Percentiles rank a stretch among this genome's conserved stretches.
phyloP scores from a whole-genome alignment of 257 asterid species.

The Nicotiana obtusifolia region DNA sequence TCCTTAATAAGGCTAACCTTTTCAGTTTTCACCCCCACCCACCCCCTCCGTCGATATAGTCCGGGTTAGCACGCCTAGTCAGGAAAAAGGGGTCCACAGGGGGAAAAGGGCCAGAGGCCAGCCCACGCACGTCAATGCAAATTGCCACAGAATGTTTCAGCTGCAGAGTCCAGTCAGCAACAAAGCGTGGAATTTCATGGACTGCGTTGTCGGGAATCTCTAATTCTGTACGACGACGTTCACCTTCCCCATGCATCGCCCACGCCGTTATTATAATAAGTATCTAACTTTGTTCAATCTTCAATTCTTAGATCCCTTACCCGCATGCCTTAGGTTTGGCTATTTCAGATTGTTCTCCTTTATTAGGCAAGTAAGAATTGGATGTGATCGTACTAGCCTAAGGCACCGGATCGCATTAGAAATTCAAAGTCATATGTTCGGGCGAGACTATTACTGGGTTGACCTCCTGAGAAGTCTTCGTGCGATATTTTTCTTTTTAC shows the following conservation, averaged over 20 bases:
- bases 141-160: not conserved
- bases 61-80: conserved; percentile 21
- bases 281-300: not conserved
- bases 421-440: no score
- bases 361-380: no score
- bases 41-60: no score
- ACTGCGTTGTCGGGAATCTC: conserved; percentile 31
- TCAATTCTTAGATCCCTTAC: not conserved
- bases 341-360: no score
- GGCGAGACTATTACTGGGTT: no score
- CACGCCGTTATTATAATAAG: not conserved
- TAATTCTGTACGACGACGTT: conserved; percentile 4
- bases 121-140: conserved; percentile 8
- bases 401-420: no score
- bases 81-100: conserved; percentile 3
- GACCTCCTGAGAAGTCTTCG: no score
- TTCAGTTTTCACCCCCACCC: no score
- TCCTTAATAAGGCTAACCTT: not conserved
- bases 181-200: conserved; percentile 58
- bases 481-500: accelerated
- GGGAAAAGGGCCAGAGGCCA: not conserved
- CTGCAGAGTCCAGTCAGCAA: conserved; percentile 15
- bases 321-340: not conserved
- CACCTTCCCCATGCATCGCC: conserved; percentile 1
- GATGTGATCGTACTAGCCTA: no score